Conservation (phyloP, 192 early-diverging fungal genomes). For the Coemansia sp. region DNA sequence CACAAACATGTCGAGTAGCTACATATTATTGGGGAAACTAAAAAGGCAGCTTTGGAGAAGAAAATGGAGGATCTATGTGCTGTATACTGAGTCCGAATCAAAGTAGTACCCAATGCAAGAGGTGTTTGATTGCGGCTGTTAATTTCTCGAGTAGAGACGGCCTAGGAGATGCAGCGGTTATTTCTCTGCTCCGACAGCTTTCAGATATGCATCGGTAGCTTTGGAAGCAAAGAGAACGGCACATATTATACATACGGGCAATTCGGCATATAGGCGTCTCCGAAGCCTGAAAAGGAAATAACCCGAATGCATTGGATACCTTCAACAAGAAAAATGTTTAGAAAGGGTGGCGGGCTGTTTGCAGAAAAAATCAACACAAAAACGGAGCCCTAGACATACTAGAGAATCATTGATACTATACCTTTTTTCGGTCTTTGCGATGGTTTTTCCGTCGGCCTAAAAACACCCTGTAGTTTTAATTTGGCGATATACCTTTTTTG, state of each 20-base stretch:
- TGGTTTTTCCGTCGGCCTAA: neutral
- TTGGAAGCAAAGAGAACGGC: neutral
- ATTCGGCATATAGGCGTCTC: neutral
- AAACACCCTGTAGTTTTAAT: neutral
- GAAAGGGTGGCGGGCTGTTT: neutral
- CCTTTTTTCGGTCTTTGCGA: neutral
- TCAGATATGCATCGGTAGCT: neutral
- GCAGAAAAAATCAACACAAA: neutral
- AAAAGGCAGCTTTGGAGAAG: neutral
- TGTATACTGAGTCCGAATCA: neutral
- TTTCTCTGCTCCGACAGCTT: too few species aligned
- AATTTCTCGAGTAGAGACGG: neutral
- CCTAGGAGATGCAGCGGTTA: neutral
- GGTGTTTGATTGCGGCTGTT: neutral
- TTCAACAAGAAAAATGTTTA: neutral
- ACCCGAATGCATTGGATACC: neutral
- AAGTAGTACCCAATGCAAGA: neutral
- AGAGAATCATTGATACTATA: conserved; percentile 3
- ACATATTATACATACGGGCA: neutral
- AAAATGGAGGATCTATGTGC: neutral
- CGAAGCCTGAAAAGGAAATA: neutral
- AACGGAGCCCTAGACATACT: neutral
- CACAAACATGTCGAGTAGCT: neutral
- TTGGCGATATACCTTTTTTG: too few species aligned
- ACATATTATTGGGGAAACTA: neutral